These are phyloP conservation scores for Cochlearia excelsa DNA, from an alignment of 345 rosid genomes.

Conservation along the genomic window DNA sequence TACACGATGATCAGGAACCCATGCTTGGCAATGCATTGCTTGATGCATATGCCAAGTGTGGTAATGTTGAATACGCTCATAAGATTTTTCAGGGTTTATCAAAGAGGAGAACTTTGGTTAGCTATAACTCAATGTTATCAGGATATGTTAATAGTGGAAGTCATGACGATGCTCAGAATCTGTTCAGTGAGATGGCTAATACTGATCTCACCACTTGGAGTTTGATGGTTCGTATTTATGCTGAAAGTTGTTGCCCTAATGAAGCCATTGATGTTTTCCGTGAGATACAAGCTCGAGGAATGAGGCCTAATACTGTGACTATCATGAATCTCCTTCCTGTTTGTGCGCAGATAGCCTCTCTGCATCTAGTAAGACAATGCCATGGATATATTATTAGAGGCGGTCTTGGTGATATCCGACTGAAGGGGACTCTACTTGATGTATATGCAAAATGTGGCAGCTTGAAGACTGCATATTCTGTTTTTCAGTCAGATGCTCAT, in stretches of 20 bases:
- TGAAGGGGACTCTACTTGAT: constrained; percentile 65
- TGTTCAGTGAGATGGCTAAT: constrained; percentile 45
- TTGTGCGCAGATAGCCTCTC: constrained; percentile 61
- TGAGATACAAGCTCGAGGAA: constrained; percentile 54
- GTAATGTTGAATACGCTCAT: constrained; percentile 51
- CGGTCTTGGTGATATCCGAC: constrained; percentile 51
- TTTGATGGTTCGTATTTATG: constrained; percentile 69
- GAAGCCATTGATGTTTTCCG: constrained; percentile 55
- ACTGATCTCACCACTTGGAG: constrained; percentile 78
- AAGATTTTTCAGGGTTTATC: constrained; percentile 54
- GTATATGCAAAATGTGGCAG: constrained; percentile 82
- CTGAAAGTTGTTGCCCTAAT: constrained; percentile 46
- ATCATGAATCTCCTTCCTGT: constrained; percentile 72
- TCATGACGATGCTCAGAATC: constrained; percentile 43
- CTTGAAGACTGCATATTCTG: constrained; percentile 49
- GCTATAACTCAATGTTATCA: constrained; percentile 60
- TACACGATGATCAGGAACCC: constrained; percentile 41
- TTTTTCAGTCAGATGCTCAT: constrained; percentile 48
- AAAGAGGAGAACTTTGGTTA: constrained; percentile 48
- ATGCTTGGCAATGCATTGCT: constrained; percentile 59
- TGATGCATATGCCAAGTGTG: constrained; percentile 72
- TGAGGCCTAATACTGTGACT: constrained; percentile 72
- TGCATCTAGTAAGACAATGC: constrained; percentile 61
- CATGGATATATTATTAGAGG: constrained; percentile 66
- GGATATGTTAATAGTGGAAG: constrained; percentile 55